These are phyloP conservation scores for Ceriops tagal DNA, from an alignment of 345 rosid species.

Conservation along the genomic window DNA sequence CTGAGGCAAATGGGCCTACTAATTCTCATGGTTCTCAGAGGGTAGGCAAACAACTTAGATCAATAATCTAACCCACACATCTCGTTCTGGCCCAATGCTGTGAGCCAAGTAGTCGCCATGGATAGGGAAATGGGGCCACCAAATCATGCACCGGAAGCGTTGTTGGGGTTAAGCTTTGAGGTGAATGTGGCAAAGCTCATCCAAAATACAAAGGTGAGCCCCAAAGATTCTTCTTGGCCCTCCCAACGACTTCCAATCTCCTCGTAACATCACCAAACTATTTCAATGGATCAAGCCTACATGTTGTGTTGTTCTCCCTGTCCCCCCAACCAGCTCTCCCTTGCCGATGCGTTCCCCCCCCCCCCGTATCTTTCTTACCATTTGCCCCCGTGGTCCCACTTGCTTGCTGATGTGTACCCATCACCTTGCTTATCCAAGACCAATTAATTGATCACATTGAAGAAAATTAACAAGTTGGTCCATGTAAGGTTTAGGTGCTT, in stretches of 20 bases:
- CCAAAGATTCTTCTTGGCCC: not conserved
- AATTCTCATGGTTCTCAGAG: too few relatives aligned
- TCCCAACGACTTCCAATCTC: not conserved
- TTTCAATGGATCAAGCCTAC: not conserved
- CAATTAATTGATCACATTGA: too few relatives aligned
- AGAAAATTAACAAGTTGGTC: too few relatives aligned
- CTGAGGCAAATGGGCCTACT: too few relatives aligned
- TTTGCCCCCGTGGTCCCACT: not conserved
- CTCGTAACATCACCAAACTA: slow-evolving; percentile 1
- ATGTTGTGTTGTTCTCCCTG: not conserved
- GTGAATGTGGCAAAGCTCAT: slow-evolving; percentile 21
- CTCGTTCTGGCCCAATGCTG: not conserved
- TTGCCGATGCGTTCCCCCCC: too few relatives aligned
- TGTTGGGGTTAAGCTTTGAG: not conserved
- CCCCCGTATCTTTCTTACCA: not conserved
- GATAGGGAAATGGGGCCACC: not conserved
- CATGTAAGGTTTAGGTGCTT: too few relatives aligned
- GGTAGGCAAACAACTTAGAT: not conserved
- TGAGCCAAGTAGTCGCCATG: not conserved
- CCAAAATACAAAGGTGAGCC: not conserved
- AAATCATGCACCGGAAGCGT: not conserved
- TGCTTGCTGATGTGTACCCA: not conserved
- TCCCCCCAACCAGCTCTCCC: not conserved
- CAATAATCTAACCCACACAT: not conserved
- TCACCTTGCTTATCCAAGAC: too few relatives aligned